Evolutionary conservation across 306 rosid species (phyloP), one percentile per base, ranked within the genome.

Genomic region (Trichosanthes cucumerina): DNA sequence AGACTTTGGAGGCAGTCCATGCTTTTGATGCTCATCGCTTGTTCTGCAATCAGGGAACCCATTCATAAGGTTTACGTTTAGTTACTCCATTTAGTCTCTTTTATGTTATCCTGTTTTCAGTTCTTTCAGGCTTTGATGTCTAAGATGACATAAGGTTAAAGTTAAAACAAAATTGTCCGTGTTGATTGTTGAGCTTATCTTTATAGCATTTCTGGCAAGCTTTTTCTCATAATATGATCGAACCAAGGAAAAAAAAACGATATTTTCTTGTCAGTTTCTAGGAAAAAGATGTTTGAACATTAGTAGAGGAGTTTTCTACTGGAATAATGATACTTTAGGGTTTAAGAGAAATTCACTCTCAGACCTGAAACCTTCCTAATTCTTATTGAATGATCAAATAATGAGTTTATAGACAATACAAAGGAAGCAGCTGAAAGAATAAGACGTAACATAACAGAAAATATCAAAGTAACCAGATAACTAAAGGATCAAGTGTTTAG

Each of bases 41-140:
- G 31, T 21, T 56, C 62, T 1, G 1, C 21, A 56, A 56, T 56
- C 13, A 12, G 24, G 14, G 5, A 24, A 2, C 21, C 62, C 62
- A 56, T 56, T 56, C 65, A 59, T 59, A 59, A 59, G 65, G 65
- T 59, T 59, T 59, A 59, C 36, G 65, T 59, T 59, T 59, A 59
- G 65, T 59, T 59, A 59, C 36, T 59, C 23, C 19, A 24, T 12
- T 59, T 11, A 59, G 65, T 24, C 65, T 59, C 36, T 26, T 50
- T 53, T 59, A 24, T 24, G 26, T 59, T 26, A 59, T 54, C 58
- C 1, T 19, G 16, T 53, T 53, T 21, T 23, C 6, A 58, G 34
- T 58, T 58, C 28, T 54, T 10, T n/a, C 10, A 24, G 7, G 24
- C 24, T 23, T 23, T 58, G 5, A 11, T 23, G 34, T 23, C 64